phyloP scores from a whole-genome alignment of 2,329 filamentous ascomycete genomes.

The Colletotrichum orchidophilum region DNA sequence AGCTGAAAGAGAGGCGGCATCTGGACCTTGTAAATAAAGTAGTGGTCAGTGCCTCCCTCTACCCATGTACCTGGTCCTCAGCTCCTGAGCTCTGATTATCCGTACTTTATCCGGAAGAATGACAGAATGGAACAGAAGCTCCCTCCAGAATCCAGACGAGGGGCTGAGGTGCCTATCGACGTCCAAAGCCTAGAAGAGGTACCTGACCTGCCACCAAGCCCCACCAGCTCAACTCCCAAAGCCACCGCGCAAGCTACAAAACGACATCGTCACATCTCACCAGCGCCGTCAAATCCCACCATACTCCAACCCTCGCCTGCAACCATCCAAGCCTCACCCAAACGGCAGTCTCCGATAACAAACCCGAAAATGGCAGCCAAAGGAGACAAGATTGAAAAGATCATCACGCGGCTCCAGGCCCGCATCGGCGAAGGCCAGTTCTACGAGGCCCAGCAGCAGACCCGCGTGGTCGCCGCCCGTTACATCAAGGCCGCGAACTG shows the following conservation, averaged over 20 bases:
- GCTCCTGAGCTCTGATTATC: background rate
- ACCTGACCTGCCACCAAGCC: background rate
- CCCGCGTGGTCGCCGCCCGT: conserved; percentile 91
- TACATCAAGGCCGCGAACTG: conserved; percentile 92
- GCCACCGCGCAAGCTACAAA: conserved; percentile 1
- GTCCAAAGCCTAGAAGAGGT: background rate
- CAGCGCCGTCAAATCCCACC: background rate
- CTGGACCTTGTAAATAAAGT: background rate
- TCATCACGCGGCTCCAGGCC: conserved; percentile 76
- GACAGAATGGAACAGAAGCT: conserved; percentile 15
- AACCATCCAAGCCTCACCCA: background rate
- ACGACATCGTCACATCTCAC: background rate
- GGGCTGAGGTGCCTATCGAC: background rate
- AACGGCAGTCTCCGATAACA: background rate
- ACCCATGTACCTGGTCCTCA: background rate
- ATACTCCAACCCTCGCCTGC: background rate
- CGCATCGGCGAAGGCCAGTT: conserved; percentile 91
- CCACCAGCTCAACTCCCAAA: conserved; percentile 4
- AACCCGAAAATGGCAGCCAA: conserved; percentile 27
- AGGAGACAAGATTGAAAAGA: conserved; percentile 61
- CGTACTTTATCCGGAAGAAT: conserved; percentile 10
- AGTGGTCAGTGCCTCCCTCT: conserved; percentile 7
- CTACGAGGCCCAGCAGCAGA: conserved; percentile 99
- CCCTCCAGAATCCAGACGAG: background rate
- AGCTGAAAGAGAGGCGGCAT: background rate